Evolutionary conservation across 768 basidiomycete species (phyloP).

Genomic region (Suillus ampliporus): DNA sequence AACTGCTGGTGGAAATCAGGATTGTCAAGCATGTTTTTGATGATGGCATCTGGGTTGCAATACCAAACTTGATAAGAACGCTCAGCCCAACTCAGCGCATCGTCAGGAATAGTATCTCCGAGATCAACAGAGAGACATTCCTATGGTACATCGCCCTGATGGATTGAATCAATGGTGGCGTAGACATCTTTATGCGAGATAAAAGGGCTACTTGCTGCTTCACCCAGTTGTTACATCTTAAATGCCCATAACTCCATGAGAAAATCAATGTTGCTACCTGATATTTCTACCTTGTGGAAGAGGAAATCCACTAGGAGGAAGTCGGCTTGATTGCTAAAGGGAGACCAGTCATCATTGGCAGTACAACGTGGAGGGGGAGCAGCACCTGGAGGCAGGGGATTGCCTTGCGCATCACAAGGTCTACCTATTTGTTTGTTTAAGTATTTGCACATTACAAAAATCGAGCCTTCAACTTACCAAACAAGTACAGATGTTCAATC

Average conservation of each 20-base stretch:
- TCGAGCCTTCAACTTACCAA: neutral
- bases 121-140: constrained; percentile 30
- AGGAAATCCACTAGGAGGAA: constrained; percentile 24
- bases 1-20: constrained; percentile 29
- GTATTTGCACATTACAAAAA: neutral
- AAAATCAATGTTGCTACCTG: constrained; percentile 28
- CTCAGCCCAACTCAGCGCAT: constrained; percentile 2
- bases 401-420: neutral
- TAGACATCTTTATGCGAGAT: constrained; percentile 36
- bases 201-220: constrained; percentile 34
- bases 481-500: neutral
- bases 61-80: constrained; percentile 29
- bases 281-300: constrained; percentile 25
- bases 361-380: neutral
- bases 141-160: constrained; percentile 44
- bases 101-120: neutral
- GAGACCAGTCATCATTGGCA: constrained; percentile 20
- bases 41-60: constrained; percentile 19
- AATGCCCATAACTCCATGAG: constrained; percentile 26
- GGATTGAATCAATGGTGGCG: constrained; percentile 39
- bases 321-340: constrained; percentile 22
- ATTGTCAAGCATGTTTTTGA: constrained; percentile 25
- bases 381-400: neutral
- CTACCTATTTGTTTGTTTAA: neutral
- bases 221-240: constrained; percentile 9